Evolutionary conservation across 495 filamentous ascomycete species (phyloP), one percentile per base, ranked within the genome.

Genomic region (Penicillium subrubescens): DNA sequence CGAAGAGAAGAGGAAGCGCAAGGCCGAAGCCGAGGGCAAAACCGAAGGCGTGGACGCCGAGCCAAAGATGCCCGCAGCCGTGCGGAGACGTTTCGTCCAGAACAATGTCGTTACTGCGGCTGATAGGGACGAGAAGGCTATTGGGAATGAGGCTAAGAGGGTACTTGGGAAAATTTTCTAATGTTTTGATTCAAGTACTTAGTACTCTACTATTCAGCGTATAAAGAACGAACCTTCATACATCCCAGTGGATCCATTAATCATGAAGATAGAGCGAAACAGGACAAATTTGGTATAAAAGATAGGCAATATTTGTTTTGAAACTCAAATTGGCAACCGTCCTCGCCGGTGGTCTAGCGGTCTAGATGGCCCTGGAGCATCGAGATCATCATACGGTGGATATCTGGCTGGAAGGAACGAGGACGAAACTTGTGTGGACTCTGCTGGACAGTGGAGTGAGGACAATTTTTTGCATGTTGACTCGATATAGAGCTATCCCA

Each of bases 111-210:
- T 81, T 72, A 62, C 76, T 76, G 67, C 80, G 67, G 66, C 53
- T 21, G 31, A 83, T 65, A 73, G 70, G 53, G 69, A 79, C 67
- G 58, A 75, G 17, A 79, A 77, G 52, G 76, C 78, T 57, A 74
- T 88, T 69, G 84, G 82, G 21, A 89, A 90, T 48, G 86, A 91
- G 67, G 87, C 92, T 15, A 87, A 89, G 75, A 87, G 90, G 70
- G 88, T 97, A 11, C 75, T 96, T 60, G 91, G 90, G 70, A 90
- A 90, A 79, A 92, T 96, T 59, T 96, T 96, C 57, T 83, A 67
- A 68, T 61, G n/a, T 46, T 7, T 46, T 46, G 43, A 8, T 8
- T 46, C 43, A 15, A 46, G 43, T 8, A 23, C 43, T 27, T 4
- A 27, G 25, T 27, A 27, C 25, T 21, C 6, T 46, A 8, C n/a